These are phyloP conservation scores for Sapria himalayana DNA, from an alignment of 345 rosid species.

Conservation along the genomic window DNA sequence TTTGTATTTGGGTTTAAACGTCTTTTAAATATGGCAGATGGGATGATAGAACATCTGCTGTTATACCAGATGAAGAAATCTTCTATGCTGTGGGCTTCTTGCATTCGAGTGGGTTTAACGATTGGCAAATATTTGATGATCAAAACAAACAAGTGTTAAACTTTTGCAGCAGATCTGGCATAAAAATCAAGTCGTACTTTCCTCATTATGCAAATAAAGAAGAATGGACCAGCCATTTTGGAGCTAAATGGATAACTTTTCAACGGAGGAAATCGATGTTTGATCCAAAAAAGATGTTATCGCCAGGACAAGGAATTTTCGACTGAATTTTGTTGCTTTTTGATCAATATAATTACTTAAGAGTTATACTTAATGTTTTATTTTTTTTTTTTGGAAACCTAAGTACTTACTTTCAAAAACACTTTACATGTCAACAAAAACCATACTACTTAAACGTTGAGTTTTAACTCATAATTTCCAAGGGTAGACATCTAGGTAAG, in stretches of 20 bases:
- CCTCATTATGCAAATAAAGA: conserved; percentile 23
- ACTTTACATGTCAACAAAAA: too few species aligned
- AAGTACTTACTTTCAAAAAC: too few species aligned
- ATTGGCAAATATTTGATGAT: conserved; percentile 29
- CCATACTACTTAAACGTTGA: too few species aligned
- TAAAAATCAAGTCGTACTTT: conserved; percentile 48
- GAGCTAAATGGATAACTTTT: conserved; percentile 52
- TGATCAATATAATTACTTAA: too few species aligned
- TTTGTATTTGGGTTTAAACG: too few species aligned
- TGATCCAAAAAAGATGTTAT: conserved; percentile 59
- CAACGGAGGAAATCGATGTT: conserved; percentile 30
- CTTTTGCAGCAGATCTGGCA: conserved; percentile 33
- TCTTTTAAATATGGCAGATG: conserved; percentile 24
- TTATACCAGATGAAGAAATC: conserved; percentile 50
- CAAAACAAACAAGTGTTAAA: conserved; percentile 35
- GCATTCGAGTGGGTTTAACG: conserved; percentile 39
- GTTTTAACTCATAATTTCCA: too few species aligned
- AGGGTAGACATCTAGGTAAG: too few species aligned
- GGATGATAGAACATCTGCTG: conserved; percentile 54
- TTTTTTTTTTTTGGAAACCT: too few species aligned
- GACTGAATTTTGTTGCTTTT: conserved; percentile 6
- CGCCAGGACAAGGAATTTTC: conserved; percentile 83
- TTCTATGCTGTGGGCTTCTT: conserved; percentile 69
- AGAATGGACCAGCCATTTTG: conserved; percentile 59
- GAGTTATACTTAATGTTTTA: too few species aligned